A percentile compares a stretch with the other conserved stretches of the same genome.
Conservation (phyloP, 1,284 basidiomycete genomes). For the Ustilago lituana region DNA sequence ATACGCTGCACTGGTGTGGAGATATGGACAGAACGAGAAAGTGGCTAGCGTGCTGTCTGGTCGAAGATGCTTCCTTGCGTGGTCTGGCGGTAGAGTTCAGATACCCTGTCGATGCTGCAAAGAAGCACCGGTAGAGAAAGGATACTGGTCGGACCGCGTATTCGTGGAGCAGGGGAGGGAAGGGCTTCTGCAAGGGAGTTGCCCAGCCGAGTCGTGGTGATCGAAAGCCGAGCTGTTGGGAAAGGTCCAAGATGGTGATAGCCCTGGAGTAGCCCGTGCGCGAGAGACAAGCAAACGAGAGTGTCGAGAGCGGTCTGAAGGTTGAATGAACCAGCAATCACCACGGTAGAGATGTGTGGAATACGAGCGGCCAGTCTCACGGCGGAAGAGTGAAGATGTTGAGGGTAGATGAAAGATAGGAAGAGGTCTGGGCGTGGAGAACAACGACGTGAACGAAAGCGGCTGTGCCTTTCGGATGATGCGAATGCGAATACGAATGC, state of each 20-base stretch:
- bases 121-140: no score
- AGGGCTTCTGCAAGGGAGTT: no score
- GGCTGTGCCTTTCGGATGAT: slow-evolving; percentile 16
- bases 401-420: neutral
- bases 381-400: neutral
- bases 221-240: neutral
- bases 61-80: no score
- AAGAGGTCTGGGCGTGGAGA: neutral
- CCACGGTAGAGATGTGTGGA: neutral
- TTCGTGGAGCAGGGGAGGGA: no score
- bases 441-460: neutral
- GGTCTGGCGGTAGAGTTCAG: no score
- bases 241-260: neutral
- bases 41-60: no score
- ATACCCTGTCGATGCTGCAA: no score
- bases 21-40: no score
- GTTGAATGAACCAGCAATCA: neutral
- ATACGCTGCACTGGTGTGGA: neutral
- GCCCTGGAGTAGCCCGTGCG: slow-evolving; percentile 14
- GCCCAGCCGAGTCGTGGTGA: no score
- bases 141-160: no score
- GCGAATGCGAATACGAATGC: neutral
- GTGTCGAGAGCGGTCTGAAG: slow-evolving; percentile 1
- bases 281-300: neutral
- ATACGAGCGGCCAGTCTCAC: neutral